Evolutionary conservation across 108 stramenopile genomes (phyloP).

Genomic region (Skeletonema marinoi): DNA sequence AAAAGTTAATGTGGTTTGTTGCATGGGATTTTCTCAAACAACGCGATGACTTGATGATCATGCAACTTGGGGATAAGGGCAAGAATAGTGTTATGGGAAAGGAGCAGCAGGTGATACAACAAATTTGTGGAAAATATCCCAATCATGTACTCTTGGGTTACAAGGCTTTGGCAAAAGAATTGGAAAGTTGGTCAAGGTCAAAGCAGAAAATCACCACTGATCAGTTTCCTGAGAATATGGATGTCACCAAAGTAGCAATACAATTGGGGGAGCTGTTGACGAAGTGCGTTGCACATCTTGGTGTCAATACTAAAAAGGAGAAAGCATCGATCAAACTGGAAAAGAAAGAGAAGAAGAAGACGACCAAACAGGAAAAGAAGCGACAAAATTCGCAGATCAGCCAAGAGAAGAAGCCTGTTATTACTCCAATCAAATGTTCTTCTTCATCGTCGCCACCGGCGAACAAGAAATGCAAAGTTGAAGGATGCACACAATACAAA

Average conservation of each 20-base stretch:
- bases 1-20: constrained; percentile 31
- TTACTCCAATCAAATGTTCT: not conserved
- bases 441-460: not conserved
- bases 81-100: not conserved
- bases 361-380: not conserved
- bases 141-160: constrained; percentile 25
- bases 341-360: not conserved
- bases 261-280: not conserved
- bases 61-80: not conserved
- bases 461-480: not conserved
- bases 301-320: not conserved
- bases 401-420: not conserved
- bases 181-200: constrained; percentile 25
- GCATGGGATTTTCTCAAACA: constrained; percentile 27
- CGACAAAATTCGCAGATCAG: not conserved
- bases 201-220: constrained; percentile 8
- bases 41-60: constrained; percentile 9
- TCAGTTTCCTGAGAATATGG: constrained; percentile 23
- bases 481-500: not conserved
- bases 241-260: constrained; percentile 12
- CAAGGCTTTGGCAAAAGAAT: constrained; percentile 19
- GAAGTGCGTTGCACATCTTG: not conserved
- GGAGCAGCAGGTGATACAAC: not conserved
- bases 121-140: constrained; percentile 15
- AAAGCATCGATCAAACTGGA: not conserved